Percentiles rank a stretch among this genome's conserved stretches.
Conservation (phyloP, 331 rosid species). For the Stylosanthes scabra region DNA sequence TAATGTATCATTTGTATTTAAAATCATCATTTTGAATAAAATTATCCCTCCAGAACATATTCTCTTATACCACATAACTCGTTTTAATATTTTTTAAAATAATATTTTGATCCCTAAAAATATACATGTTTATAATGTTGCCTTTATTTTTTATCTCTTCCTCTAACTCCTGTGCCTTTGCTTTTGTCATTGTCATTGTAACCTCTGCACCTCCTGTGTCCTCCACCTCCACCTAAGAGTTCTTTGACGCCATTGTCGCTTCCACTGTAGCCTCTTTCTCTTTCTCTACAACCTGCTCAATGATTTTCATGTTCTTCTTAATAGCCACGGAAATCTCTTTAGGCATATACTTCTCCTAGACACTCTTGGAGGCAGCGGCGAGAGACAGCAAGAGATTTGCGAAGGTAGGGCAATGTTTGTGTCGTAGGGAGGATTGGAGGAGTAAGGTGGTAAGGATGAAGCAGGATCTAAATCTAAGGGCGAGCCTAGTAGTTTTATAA, state of each 20-base stretch:
- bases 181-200: too few relatives aligned
- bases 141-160: too few relatives aligned
- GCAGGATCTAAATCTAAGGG: constrained; percentile 69
- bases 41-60: too few relatives aligned
- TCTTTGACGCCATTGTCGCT: constrained; percentile 32
- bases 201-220: too few relatives aligned
- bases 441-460: constrained; percentile 44
- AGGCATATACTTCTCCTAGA: constrained; percentile 92
- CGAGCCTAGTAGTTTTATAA: too few relatives aligned
- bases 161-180: too few relatives aligned
- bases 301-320: constrained; percentile 86
- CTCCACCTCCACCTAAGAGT: constrained; percentile 35
- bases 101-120: too few relatives aligned
- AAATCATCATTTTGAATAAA: too few relatives aligned
- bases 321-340: constrained; percentile 79
- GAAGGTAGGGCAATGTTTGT: background rate
- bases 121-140: too few relatives aligned
- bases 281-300: constrained; percentile 40
- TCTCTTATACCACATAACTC: too few relatives aligned
- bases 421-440: constrained; percentile 34
- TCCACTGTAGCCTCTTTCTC: constrained; percentile 11
- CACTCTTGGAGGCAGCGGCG: constrained; percentile 45
- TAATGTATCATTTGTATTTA: too few relatives aligned
- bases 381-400: constrained; percentile 23
- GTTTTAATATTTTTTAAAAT: too few relatives aligned